Conservation (phyloP, 2,329 filamentous ascomycete species). For the Epichloe sp. region DNA sequence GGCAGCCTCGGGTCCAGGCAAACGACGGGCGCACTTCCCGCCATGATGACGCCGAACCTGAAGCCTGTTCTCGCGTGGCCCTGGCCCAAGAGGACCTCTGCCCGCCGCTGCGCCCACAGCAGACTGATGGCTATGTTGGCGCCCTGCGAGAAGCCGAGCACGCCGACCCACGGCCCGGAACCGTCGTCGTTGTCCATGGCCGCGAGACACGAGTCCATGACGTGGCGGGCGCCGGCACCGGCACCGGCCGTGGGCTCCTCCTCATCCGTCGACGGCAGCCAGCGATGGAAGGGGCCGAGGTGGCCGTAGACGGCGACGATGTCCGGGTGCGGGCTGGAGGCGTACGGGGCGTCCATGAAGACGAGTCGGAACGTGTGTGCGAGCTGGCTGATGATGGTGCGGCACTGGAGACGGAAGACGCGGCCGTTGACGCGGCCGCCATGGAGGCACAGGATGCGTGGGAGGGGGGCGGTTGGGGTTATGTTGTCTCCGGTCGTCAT, state of each 20-base stretch:
- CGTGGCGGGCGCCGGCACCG: constrained; percentile 25
- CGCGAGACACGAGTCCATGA: constrained; percentile 23
- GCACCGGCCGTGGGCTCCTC: constrained; percentile 31
- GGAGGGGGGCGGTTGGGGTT: constrained; percentile 19
- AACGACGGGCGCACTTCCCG: constrained; percentile 20
- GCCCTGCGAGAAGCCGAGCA: constrained; percentile 56
- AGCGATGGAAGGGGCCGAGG: constrained; percentile 50
- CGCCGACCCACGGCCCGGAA: constrained; percentile 43
- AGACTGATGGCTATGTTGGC: constrained; percentile 48
- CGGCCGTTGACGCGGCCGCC: constrained; percentile 62
- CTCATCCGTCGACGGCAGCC: constrained; percentile 41
- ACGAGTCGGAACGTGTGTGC: constrained; percentile 51
- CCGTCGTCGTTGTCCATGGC: constrained; percentile 38
- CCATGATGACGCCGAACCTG: constrained; percentile 23
- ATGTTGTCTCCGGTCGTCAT: not conserved
- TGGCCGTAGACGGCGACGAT: constrained; percentile 52
- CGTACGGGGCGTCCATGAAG: constrained; percentile 58
- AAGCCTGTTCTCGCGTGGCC: constrained; percentile 9
- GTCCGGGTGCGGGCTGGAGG: constrained; percentile 46
- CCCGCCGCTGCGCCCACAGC: constrained; percentile 44
- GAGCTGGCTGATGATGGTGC: constrained; percentile 35
- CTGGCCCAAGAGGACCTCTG: not conserved
- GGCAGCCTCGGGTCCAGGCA: constrained; percentile 27
- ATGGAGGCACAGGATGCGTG: constrained; percentile 69
- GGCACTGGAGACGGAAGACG: constrained; percentile 57